Base-by-base conservation (phyloP, 73 alveolate genomes). In the Symbiodinium natans region DNA sequence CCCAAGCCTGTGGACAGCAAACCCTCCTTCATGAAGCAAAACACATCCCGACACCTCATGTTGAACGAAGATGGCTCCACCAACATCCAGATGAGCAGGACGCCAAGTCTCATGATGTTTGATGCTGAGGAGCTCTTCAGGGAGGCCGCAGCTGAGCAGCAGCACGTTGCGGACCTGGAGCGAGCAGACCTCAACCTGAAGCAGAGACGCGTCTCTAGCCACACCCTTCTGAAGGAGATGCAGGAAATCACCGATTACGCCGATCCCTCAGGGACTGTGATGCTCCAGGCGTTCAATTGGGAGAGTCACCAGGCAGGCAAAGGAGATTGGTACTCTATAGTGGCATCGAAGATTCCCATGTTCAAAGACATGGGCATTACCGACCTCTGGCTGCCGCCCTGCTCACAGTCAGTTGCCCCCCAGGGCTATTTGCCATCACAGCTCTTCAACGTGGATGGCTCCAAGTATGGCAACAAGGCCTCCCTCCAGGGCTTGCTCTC, bases 351-450 rank as follows among this genome's bases (percentile, higher is more conserved):
- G 71, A 75, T 84, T 29, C 59, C 41, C 5, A 9, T 33, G 75
- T 23, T 19, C 75, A 84, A 90, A 85, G 98, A 92, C 71, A 92
- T 92, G 98, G 98, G 98, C 25, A 80, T 92, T 84, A 92, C 98
- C 2, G 98, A 92, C 86, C 82, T 92, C 38, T 92, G 98, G 98
- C 83, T 92, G 68, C 98, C 98, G 19, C 98, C 98, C 68, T 80
- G 92, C 90, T 29, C 92, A 2, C 56, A 88, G 29, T 92, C 98
- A 27, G 98, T 92, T 11, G 98, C 98, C 19, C 92, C 90, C 11
- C 98, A 92, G 43, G 98, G 98, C 71, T 92, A 92, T 38, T 36
- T 92, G 73, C 98, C 98, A n/a, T 92, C 98, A 6, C 98, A 92
- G 92, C 98, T 92, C 73, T 92, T 92, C 83, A 92, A 92, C 98